A percentile compares a stretch with the other conserved stretches of the same genome.
Conservation (phyloP, 192 early-diverging fungal species). For the Piromyces finnis region DNA sequence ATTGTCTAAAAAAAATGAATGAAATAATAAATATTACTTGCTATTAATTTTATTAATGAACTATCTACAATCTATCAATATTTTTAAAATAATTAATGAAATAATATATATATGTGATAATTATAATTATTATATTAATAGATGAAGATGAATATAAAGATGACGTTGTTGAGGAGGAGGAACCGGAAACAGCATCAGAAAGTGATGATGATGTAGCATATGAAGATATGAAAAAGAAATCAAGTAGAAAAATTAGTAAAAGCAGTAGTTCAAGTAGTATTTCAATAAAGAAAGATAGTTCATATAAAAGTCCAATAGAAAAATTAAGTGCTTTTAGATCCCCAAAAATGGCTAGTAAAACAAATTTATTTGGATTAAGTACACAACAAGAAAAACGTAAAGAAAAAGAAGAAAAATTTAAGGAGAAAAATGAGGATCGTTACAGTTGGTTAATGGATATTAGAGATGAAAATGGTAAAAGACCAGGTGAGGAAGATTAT, state of each 20-base stretch:
- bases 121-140: too few species aligned
- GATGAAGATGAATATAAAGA: background rate
- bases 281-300: background rate
- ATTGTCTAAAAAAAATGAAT: too few species aligned
- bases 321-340: background rate
- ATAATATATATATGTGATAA: too few species aligned
- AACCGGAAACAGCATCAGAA: background rate
- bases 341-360: background rate
- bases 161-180: background rate
- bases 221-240: background rate
- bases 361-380: background rate
- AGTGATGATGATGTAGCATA: background rate
- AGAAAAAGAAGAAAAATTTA: constrained; percentile 49
- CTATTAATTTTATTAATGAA: too few species aligned
- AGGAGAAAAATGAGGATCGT: constrained; percentile 65
- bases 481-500: constrained; percentile 55
- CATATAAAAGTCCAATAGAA: background rate
- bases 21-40: too few species aligned
- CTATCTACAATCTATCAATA: too few species aligned
- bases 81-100: too few species aligned
- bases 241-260: background rate
- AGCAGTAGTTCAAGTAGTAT: background rate
- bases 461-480: constrained; percentile 56
- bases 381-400: background rate
- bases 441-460: constrained; percentile 74